Percentiles rank a stretch among this genome's conserved stretches.
These are phyloP conservation scores for Gnetum montanum DNA, from an alignment of 75 land plant genomes.

Conservation along the genomic window DNA sequence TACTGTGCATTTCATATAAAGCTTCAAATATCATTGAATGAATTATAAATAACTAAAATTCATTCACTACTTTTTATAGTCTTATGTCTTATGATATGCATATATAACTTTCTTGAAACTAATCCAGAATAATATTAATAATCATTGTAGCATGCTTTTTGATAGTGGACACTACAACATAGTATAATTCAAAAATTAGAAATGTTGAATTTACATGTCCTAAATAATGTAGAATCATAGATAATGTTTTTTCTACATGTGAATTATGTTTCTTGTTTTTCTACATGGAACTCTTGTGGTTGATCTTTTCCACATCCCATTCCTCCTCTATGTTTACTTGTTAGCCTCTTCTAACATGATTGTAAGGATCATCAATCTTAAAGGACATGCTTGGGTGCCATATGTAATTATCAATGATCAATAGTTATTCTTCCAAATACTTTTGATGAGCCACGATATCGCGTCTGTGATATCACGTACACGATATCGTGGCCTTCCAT, in stretches of 20 bases:
- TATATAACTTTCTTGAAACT: neutral
- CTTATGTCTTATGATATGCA: neutral
- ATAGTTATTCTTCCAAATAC: too few species aligned
- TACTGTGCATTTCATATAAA: neutral
- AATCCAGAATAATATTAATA: slow-evolving; percentile 4
- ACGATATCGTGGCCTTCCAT: too few species aligned
- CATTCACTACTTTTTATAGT: neutral
- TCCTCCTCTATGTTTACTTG: too few species aligned
- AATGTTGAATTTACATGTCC: neutral
- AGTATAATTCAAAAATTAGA: neutral
- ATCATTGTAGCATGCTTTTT: slow-evolving; percentile 16
- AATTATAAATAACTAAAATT: neutral
- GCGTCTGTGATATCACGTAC: too few species aligned
- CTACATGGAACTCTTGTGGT: too few species aligned
- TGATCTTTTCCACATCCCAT: too few species aligned
- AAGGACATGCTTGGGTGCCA: too few species aligned
- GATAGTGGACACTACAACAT: slow-evolving; percentile 7
- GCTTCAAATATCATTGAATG: neutral
- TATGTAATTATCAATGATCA: too few species aligned
- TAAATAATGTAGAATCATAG: neutral
- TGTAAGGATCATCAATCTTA: too few species aligned
- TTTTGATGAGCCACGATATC: too few species aligned
- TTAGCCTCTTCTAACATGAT: too few species aligned
- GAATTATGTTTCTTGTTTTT: too few species aligned
- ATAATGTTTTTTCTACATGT: neutral